phyloP scores from a whole-genome alignment of 1,139 yeast genomes.

The Entelexis paramagnoliae region DNA sequence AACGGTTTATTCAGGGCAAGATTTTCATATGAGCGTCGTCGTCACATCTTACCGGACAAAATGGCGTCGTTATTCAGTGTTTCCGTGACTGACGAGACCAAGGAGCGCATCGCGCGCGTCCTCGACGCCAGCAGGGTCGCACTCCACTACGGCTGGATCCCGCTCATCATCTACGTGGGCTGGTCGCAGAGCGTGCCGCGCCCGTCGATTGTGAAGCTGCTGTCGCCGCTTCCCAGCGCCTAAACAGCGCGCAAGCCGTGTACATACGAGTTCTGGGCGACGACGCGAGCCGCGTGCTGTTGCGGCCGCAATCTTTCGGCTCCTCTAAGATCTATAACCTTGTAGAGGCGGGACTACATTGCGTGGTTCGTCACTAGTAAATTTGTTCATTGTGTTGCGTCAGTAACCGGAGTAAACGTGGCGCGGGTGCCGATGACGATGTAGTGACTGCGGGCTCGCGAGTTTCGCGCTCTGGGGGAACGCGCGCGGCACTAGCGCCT shows the following conservation, averaged over 20 bases:
- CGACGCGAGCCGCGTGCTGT: too few relatives aligned
- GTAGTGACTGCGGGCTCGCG: too few relatives aligned
- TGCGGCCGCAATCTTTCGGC: too few relatives aligned
- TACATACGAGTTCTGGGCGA: background rate
- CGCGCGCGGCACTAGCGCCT: too few relatives aligned
- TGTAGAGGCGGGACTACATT: background rate
- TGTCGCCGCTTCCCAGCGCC: constrained; percentile 68
- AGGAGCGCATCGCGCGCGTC: constrained; percentile 77
- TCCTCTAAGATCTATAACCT: background rate
- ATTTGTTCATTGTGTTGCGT: too few relatives aligned
- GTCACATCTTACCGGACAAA: background rate
- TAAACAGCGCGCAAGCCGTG: constrained; percentile 29
- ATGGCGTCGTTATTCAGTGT: constrained; percentile 25
- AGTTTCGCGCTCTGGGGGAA: too few relatives aligned
- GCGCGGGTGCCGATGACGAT: too few relatives aligned
- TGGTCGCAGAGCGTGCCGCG: constrained; percentile 80
- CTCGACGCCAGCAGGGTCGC: constrained; percentile 75
- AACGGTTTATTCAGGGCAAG: background rate
- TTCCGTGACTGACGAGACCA: constrained; percentile 41
- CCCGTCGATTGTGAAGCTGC: constrained; percentile 67
- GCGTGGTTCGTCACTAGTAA: background rate
- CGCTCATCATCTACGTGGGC: constrained; percentile 80
- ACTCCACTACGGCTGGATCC: constrained; percentile 95
- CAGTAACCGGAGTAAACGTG: too few relatives aligned
- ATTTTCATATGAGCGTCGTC: background rate